Evolutionary conservation across 805 yeast genomes (phyloP).

Genomic region (Grigorovia humatica): DNA sequence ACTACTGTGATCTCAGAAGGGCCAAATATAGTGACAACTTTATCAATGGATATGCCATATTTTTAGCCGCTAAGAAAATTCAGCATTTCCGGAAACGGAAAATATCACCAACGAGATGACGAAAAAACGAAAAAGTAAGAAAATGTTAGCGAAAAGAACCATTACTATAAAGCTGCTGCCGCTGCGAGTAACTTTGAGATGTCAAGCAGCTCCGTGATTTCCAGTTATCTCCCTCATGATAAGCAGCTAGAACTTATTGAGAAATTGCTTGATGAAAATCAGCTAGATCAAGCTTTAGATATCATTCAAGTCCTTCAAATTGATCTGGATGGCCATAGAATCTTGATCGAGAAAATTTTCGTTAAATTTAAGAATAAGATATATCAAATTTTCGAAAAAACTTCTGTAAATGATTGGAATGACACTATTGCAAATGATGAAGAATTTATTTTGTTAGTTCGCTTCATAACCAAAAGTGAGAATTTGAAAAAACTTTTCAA

Average conservation of each 20-base stretch:
- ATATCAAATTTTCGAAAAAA: background rate
- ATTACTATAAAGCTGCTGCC: background rate
- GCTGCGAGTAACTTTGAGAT: background rate
- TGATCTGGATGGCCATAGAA: slow-evolving; percentile 4
- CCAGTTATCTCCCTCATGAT: slow-evolving; percentile 9
- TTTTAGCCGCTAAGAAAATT: too few species aligned
- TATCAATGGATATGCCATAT: too few species aligned
- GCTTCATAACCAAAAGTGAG: slow-evolving; percentile 7
- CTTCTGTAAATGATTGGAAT: background rate
- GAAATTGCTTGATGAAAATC: slow-evolving; percentile 7
- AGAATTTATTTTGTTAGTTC: slow-evolving; percentile 3
- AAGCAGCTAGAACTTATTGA: slow-evolving; percentile 7
- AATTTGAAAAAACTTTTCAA: slow-evolving; percentile 8
- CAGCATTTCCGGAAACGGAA: too few species aligned
- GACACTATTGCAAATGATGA: background rate
- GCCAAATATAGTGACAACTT: too few species aligned
- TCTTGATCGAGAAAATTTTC: slow-evolving; percentile 2
- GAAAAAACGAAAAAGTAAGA: too few species aligned
- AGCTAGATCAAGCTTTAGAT: slow-evolving; percentile 9
- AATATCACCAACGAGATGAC: too few species aligned
- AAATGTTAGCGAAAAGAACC: too few species aligned
- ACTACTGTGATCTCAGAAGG: too few species aligned
- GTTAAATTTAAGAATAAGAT: background rate
- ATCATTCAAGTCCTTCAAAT: slow-evolving; percentile 5
- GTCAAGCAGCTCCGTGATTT: slow-evolving; percentile 1